These are phyloP conservation scores for Chalciporus piperatus DNA, from an alignment of 768 basidiomycete genomes.

Conservation along the genomic window DNA sequence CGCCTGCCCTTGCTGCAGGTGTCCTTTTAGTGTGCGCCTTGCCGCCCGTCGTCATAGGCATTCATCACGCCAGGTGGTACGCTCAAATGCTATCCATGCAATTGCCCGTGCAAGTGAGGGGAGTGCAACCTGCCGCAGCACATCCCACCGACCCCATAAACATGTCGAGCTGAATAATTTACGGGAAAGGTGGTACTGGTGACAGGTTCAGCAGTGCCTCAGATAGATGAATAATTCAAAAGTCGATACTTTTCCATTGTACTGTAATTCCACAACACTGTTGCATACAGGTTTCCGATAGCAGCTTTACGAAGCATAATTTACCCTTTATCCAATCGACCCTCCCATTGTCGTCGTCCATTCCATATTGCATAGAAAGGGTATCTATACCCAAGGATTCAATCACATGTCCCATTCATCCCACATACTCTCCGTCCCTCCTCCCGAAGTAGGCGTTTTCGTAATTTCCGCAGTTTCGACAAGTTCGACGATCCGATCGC, in stretches of 20 bases:
- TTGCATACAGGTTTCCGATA: constrained; percentile 12
- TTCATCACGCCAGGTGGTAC: constrained; percentile 9
- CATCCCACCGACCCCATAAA: not conserved
- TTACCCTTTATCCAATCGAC: constrained; percentile 11
- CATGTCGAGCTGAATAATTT: not conserved
- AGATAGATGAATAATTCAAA: not conserved
- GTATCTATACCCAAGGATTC: not conserved
- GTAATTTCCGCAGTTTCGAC: constrained; percentile 63
- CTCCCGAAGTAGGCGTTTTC: constrained; percentile 27
- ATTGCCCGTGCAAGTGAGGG: constrained; percentile 7
- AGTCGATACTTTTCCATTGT: not conserved
- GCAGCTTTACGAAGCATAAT: constrained; percentile 11
- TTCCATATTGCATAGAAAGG: not conserved
- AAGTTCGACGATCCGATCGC: constrained; percentile 66
- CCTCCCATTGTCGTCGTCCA: not conserved
- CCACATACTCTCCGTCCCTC: constrained; percentile 43
- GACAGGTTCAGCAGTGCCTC: not conserved
- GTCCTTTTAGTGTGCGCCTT: constrained; percentile 22
- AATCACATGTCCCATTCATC: constrained; percentile 72
- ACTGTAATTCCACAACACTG: constrained; percentile 6
- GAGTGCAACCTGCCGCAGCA: not conserved
- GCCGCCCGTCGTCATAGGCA: constrained; percentile 15
- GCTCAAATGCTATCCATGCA: constrained; percentile 2
- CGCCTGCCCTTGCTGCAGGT: constrained; percentile 16
- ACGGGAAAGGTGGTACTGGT: not conserved